Evolutionary conservation across 139 green algal species (phyloP), one percentile per base, ranked within the genome.

Genomic region (Volvox africanus): DNA sequence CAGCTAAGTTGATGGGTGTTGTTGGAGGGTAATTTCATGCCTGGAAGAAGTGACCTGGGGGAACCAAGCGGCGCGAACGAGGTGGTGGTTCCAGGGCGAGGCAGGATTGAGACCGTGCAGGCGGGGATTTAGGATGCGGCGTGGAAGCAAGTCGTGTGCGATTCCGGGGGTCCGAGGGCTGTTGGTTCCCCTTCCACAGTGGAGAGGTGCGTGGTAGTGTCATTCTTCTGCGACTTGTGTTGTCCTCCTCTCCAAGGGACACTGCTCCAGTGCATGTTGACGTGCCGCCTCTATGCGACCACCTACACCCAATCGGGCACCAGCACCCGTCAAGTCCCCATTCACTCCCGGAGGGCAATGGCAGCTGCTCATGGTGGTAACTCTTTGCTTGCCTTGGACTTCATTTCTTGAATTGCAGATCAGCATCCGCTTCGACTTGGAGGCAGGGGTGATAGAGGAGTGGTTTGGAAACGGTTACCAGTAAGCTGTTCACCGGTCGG

Each of bases 401-500:
- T 9, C 71, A 36, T 20, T 30, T 37, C 5, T 55, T 9, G 44
- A 37, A 36, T 36, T 24, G 69, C 88, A 94, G 92, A 93, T 96
- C 80, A 93, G 77, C 85, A 94, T 96, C 36, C 89, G 87, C 2
- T 91, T 96, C 30, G 89, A 94, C 24, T 28, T 96, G 22, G 80
- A 92, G 18, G 80, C 81, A 1, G n/a, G 68, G 11, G 82, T 93
- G 1, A 88, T 96, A 35, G 55, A 89, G 36, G 93, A 95, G 83
- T 96, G 93, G 88, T 96, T 96, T 91, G 92, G 93, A 11, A 21
- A 61, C 0, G 94, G 94, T 9, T 96, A 94, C 82, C 86, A 94
- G 33, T 95, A n/a, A 93, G 65, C 44, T 55, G 44, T 55, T 9
- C 5, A 55, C 9, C 44, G 44, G 5, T 55, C 44, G 44, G 44